Percentiles rank a stretch among this genome's conserved stretches.
These are phyloP conservation scores for Solanum hybrid DNA, from an alignment of 305 asterid genomes.

Conservation along the genomic window DNA sequence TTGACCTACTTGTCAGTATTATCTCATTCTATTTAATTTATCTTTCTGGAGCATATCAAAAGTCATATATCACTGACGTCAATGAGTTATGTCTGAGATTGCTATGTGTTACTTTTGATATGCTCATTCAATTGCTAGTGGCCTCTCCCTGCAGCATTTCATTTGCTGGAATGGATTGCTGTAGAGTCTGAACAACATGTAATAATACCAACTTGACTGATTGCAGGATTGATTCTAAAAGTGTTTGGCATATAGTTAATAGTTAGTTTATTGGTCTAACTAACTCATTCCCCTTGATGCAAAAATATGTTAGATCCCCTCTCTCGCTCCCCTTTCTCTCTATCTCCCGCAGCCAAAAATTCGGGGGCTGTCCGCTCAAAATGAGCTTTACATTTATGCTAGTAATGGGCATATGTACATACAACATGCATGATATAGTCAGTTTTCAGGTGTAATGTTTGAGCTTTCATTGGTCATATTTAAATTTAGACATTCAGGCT, in stretches of 20 bases:
- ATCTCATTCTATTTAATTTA: background rate
- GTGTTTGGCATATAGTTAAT: background rate
- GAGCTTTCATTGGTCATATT: background rate
- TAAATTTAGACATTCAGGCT: background rate
- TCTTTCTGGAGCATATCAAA: background rate
- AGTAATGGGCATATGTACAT: background rate
- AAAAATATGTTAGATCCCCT: background rate
- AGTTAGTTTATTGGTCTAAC: background rate
- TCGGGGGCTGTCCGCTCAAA: background rate
- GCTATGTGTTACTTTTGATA: background rate
- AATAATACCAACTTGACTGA: background rate
- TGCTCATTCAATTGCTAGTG: background rate
- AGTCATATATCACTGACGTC: background rate
- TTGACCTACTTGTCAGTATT: background rate
- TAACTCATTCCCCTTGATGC: background rate
- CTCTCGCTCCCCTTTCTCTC: background rate
- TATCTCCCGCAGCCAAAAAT: background rate
- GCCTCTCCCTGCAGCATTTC: background rate
- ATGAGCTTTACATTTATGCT: background rate
- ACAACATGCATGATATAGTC: background rate
- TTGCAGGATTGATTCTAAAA: background rate
- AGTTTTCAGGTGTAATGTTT: background rate
- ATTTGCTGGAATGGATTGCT: background rate
- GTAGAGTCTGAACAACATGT: background rate
- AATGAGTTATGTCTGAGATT: background rate